Conservation (phyloP, 257 asterid genomes). For the Fraxinus pennsylvanica region DNA sequence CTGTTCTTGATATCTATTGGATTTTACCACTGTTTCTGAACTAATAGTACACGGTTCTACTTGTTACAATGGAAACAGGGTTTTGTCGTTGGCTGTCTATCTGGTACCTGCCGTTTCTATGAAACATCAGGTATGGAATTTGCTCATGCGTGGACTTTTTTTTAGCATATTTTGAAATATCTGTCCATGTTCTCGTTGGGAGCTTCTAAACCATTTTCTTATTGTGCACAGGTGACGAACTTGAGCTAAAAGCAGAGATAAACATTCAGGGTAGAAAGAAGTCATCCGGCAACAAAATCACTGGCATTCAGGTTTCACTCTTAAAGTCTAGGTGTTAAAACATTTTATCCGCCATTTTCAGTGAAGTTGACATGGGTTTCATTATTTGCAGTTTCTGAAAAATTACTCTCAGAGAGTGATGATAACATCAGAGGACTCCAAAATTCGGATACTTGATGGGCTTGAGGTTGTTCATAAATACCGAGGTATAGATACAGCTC, state of each 20-base stretch:
- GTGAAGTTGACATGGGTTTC: constrained; percentile 21
- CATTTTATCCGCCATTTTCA: not conserved
- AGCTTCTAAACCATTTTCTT: constrained; percentile 18
- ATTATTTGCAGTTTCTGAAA: constrained; percentile 50
- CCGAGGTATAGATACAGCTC: constrained; percentile 48
- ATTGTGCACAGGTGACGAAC: constrained; percentile 41
- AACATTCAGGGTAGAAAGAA: constrained; percentile 56
- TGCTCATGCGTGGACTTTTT: not conserved
- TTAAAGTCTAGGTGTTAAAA: not conserved
- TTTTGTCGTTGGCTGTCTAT: constrained; percentile 64
- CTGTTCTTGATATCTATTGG: not conserved
- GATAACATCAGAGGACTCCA: constrained; percentile 86
- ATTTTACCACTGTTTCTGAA: not conserved
- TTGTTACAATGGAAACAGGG: constrained; percentile 48
- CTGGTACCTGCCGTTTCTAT: constrained; percentile 76
- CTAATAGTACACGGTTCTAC: not conserved
- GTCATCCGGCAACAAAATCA: constrained; percentile 65
- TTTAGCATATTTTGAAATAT: not conserved
- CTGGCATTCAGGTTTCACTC: constrained; percentile 79
- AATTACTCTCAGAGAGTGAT: constrained; percentile 53
- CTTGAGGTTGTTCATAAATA: constrained; percentile 70
- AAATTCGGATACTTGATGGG: constrained; percentile 75
- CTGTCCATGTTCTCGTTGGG: not conserved
- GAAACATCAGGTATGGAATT: constrained; percentile 47
- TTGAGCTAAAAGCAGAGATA: constrained; percentile 49